Base-by-base conservation (phyloP, 768 basidiomycete genomes). In the Daedaleopsis sinensis region DNA sequence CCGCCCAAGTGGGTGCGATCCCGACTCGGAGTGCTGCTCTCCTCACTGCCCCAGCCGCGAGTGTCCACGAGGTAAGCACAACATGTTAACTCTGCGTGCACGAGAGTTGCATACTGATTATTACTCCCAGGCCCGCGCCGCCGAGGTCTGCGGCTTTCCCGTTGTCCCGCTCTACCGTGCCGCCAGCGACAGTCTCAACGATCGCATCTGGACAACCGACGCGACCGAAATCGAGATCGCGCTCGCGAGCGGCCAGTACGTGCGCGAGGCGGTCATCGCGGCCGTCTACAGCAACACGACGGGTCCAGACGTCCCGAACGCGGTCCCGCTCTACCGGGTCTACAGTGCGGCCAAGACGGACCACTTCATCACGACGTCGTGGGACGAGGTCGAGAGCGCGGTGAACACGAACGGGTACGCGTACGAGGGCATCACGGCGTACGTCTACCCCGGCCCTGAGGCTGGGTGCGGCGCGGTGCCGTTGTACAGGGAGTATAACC, bases 151-250 rank as follows among this genome's bases (percentile, higher is more conserved):
- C 18, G 32, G 50, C 24, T 52, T 19, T 2, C 50, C 50, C 9
- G 32, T 36, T 2, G 32, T 52, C 42, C 52, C 52, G 37, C 52
- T 53, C 21, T 53, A 38, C 21, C 37, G 19, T 18, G 38, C 52
- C 10, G 52, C 37, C 36, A 53, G 52, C 37, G 52, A 39, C 52
- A 53, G 52, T 37, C 35, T 42, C 52, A 39, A 5, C 37, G 52
- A 53, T 37, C 52, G 52, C 52, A 39, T 53, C 52, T 53, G 18
- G 19, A 53, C 52, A 7, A 55, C 54, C 2, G 43, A 55, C 43
- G 42, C 43, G 24, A n/a, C 11, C n/a, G 54, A 55, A 24, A 24
- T 32, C 38, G 43, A 55, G 15, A 21, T 13, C 42, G 54, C 54
- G 39, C 39, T 46, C 42, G 47, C 19, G 21, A 53, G 54, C 42